Percentiles rank a stretch among this genome's conserved stretches.
Conservation (phyloP, 2,329 filamentous ascomycete genomes). For the Plectosphaerella sp. region DNA sequence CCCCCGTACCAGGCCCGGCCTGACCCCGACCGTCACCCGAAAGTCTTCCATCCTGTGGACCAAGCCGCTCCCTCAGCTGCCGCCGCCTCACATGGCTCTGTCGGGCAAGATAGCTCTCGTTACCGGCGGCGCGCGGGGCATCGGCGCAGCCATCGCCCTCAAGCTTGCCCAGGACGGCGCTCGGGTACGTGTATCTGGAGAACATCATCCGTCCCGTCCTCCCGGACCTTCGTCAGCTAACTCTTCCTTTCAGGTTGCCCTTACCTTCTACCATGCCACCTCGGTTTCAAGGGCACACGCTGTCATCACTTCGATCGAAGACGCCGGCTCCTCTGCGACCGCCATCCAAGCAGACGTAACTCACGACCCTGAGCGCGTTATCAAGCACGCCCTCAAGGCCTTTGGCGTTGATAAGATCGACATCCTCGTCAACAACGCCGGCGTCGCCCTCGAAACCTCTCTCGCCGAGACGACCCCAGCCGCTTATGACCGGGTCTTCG, state of each 20-base stretch:
- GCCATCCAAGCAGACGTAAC: conserved; percentile 14
- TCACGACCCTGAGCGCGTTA: conserved; percentile 13
- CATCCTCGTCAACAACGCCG: conserved; percentile 15
- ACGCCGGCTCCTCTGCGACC: conserved; percentile 14
- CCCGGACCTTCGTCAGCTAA: conserved; percentile 3
- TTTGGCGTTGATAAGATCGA: conserved; percentile 13
- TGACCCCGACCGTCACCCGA: not conserved
- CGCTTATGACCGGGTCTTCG: conserved; percentile 13
- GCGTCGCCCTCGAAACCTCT: conserved; percentile 10
- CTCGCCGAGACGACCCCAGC: conserved; percentile 11
- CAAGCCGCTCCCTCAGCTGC: conserved; percentile 13
- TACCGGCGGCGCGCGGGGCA: conserved; percentile 44
- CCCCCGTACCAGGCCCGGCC: not conserved
- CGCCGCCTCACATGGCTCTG: conserved; percentile 12
- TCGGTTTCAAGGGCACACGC: conserved; percentile 13
- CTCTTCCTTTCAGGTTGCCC: conserved; percentile 9
- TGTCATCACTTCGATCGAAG: conserved; percentile 15
- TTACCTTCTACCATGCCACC: conserved; percentile 12
- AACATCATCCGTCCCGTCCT: not conserved
- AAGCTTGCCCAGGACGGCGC: conserved; percentile 53
- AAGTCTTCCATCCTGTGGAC: conserved; percentile 10
- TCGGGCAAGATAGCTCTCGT: conserved; percentile 14
- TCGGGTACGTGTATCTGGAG: conserved; percentile 30
- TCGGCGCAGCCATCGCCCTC: conserved; percentile 54
- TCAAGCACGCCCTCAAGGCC: conserved; percentile 12